These are phyloP conservation scores for Agapanthus africanus DNA, from an alignment of 106 monocot species.

Conservation along the genomic window DNA sequence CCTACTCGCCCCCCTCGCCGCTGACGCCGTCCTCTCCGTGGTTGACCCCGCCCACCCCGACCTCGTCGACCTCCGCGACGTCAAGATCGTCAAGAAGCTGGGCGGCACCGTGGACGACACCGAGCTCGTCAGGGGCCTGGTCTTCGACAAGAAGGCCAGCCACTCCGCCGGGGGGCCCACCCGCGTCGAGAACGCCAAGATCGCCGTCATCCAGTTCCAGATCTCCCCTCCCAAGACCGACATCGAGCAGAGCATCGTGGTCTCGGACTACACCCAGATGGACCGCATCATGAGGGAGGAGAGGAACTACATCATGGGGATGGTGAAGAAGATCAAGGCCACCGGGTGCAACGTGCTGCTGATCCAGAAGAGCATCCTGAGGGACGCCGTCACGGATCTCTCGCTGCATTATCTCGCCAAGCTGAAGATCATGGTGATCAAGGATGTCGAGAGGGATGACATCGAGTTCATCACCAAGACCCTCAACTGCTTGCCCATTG, in stretches of 20 bases:
- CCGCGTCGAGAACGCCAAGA: constrained; percentile 82
- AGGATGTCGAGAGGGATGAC: constrained; percentile 92
- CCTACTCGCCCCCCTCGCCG: constrained; percentile 84
- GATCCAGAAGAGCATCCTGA: constrained; percentile 93
- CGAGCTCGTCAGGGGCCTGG: constrained; percentile 66
- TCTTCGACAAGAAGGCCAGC: constrained; percentile 88
- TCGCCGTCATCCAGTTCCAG: constrained; percentile 94
- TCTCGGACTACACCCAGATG: constrained; percentile 93
- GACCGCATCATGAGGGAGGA: constrained; percentile 91
- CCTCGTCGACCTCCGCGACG: constrained; percentile 76
- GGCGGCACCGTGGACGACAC: constrained; percentile 95
- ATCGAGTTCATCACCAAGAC: constrained; percentile 97
- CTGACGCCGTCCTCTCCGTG: constrained; percentile 65
- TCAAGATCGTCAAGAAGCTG: constrained; percentile 81
- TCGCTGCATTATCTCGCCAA: constrained; percentile 92
- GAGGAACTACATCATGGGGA: constrained; percentile 74
- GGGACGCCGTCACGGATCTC: constrained; percentile 91
- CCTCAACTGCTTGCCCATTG: constrained; percentile 85
- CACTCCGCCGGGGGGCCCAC: constrained; percentile 77
- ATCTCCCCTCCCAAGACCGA: constrained; percentile 95
- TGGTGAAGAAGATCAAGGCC: constrained; percentile 91
- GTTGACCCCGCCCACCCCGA: constrained; percentile 74
- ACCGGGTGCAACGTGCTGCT: constrained; percentile 86
- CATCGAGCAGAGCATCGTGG: constrained; percentile 89
- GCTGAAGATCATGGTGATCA: constrained; percentile 87